Base-by-base conservation (phyloP, 192 early-diverging fungal genomes). In the Lobosporangium transversale region DNA sequence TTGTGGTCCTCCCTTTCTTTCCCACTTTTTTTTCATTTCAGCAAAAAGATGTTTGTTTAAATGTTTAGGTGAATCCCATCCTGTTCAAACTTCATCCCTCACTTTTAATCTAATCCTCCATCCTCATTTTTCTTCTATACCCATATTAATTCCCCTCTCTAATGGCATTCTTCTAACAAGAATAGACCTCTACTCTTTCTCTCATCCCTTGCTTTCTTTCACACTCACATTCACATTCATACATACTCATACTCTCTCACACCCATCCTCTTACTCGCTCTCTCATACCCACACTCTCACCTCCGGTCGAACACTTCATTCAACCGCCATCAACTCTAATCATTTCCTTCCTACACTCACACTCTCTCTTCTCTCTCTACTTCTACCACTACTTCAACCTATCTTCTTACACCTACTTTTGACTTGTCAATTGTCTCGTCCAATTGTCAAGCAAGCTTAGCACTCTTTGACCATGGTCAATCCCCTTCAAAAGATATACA, bases 401-500 rank as follows among this genome's bases (percentile, higher is more conserved):
- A 12, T n/a, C 40, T 44, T 40, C 30, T 23, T 11, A 42, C 45
- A n/a, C 27, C 31, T 32, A 24, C 48, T 35, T 31, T 23, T 1
- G 9, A 8, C 3, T 32, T 4, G 24, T n/a, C 59, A 29, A 37
- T 17, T 12, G 15, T 18, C 31, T 26, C 58, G 12, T 45, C 18
- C 24, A 33, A 40, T 40, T 29, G 7, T 29, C 4, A n/a, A 20
- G 23, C 36, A 10, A 31, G n/a, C 36, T 14, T 17, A 44, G 32
- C 57, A 33, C 42, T 44, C 21, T 60, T 33, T 45, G 6, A 18
- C 30, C 56, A 76, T 76, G 73, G 65, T 67, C 10, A 62, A 64
- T 36, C 21, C 53, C n/a, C 43, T 76, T 35, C 23, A 51, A 17
- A 59, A 44, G 58, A 57, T 76, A 31, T 76, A 76, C 45, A 67